Conservation (phyloP, 257 asterid genomes). For the Ilex aquifolium region DNA sequence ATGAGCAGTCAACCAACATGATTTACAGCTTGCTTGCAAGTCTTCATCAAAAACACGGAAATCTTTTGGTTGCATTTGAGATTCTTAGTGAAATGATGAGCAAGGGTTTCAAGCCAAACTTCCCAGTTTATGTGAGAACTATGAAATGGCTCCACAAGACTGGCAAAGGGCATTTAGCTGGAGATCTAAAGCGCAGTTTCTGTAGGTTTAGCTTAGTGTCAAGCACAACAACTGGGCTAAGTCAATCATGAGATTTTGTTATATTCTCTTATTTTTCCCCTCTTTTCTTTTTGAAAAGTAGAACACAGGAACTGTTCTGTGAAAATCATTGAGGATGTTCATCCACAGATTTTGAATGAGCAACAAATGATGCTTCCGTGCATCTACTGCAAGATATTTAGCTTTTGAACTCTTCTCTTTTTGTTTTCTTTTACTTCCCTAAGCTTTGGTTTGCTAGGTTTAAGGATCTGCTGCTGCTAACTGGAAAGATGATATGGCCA, state of each 20-base stretch:
- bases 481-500: too few species aligned
- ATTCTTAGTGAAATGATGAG: slow-evolving; percentile 66
- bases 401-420: too few species aligned
- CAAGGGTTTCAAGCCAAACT: slow-evolving; percentile 59
- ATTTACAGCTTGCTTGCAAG: slow-evolving; percentile 57
- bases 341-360: not conserved
- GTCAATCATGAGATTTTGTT: not conserved
- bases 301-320: not conserved
- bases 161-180: slow-evolving; percentile 38
- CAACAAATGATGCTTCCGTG: not conserved
- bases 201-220: slow-evolving; percentile 18
- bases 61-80: slow-evolving; percentile 41
- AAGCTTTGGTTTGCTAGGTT: too few species aligned
- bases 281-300: too few species aligned
- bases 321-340: not conserved
- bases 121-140: slow-evolving; percentile 29
- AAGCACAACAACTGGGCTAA: not conserved
- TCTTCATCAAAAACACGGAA: slow-evolving; percentile 47
- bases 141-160: slow-evolving; percentile 37
- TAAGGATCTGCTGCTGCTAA: too few species aligned
- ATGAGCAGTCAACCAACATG: slow-evolving; percentile 30
- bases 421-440: not conserved
- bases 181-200: slow-evolving; percentile 38
- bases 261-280: too few species aligned
- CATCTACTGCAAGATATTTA: not conserved